phyloP scores from a whole-genome alignment of 1,284 basidiomycete genomes.

The Polyporus tsugae region DNA sequence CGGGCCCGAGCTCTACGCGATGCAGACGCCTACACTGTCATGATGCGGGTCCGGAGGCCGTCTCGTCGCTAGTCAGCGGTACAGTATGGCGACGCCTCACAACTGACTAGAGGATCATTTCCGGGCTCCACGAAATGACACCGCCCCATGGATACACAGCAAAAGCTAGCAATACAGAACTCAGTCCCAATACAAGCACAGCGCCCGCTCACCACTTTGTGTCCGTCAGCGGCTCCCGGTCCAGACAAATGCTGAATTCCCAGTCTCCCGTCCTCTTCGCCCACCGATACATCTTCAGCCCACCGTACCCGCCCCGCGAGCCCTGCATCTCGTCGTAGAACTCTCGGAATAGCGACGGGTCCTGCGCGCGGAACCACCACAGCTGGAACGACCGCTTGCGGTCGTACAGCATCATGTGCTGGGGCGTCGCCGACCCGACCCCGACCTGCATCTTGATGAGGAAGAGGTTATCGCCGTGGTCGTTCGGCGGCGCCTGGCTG shows the following conservation, averaged over 20 bases:
- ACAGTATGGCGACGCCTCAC: background rate
- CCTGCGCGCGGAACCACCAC: slow-evolving; percentile 36
- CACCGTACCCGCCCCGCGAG: slow-evolving; percentile 30
- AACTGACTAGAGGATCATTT: background rate
- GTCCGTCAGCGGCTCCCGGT: slow-evolving; percentile 32
- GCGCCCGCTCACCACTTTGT: slow-evolving; percentile 31
- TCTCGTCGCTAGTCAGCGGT: background rate
- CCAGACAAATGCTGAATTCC: slow-evolving; percentile 41
- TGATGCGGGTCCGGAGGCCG: background rate
- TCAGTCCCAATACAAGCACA: background rate
- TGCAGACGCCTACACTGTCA: background rate
- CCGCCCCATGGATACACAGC: background rate
- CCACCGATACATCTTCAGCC: slow-evolving; percentile 45
- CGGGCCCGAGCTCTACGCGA: background rate
- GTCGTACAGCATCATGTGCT: slow-evolving; percentile 50
- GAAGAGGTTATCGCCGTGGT: slow-evolving; percentile 47
- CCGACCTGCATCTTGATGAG: slow-evolving; percentile 51
- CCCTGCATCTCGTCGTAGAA: slow-evolving; percentile 32
- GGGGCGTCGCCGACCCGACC: slow-evolving; percentile 10
- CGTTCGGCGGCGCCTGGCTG: slow-evolving; percentile 41
- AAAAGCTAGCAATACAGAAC: background rate
- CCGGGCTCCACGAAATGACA: background rate
- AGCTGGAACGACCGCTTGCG: slow-evolving; percentile 47
- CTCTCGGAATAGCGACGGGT: slow-evolving; percentile 28
- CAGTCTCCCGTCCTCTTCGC: slow-evolving; percentile 40